phyloP scores from a whole-genome alignment of 352 stramenopile species.

The Pythium myriotylum region DNA sequence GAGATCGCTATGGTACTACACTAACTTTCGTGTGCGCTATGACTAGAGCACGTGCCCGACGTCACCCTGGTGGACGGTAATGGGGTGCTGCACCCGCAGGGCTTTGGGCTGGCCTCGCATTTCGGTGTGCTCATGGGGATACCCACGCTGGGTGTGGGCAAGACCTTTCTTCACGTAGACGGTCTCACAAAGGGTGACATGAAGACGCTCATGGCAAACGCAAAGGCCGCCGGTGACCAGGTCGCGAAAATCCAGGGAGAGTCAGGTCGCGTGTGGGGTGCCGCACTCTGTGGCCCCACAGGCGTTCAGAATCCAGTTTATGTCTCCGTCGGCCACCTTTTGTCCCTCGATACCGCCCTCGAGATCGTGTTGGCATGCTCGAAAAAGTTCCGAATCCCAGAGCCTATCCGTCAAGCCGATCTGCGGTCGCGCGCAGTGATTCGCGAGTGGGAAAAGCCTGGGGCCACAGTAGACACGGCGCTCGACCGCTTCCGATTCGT shows the following conservation, averaged over 20 bases:
- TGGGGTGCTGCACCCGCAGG: conserved; percentile 83
- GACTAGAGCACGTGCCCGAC: conserved; percentile 68
- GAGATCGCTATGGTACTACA: neutral
- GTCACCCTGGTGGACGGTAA: conserved; percentile 94
- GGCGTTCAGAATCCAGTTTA: conserved; percentile 81
- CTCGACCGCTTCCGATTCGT: conserved; percentile 38
- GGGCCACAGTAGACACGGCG: conserved; percentile 44
- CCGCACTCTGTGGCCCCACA: conserved; percentile 61
- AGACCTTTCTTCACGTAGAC: conserved; percentile 90
- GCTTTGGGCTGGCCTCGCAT: conserved; percentile 93
- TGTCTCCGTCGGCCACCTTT: conserved; percentile 76
- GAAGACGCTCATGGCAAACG: conserved; percentile 52
- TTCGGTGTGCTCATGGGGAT: conserved; percentile 90
- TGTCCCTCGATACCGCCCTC: conserved; percentile 70
- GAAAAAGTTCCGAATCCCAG: conserved; percentile 62
- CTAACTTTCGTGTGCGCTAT: neutral
- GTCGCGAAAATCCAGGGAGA: conserved; percentile 51
- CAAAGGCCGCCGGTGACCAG: conserved; percentile 34
- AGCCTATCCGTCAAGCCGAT: conserved; percentile 87
- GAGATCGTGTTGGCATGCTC: conserved; percentile 59
- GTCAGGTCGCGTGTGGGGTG: conserved; percentile 78
- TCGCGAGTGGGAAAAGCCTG: conserved; percentile 57
- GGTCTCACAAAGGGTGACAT: conserved; percentile 78
- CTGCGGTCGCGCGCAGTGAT: conserved; percentile 79
- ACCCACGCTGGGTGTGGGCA: conserved; percentile 90